Evolutionary conservation across 495 filamentous ascomycete species (phyloP), one percentile per base, ranked within the genome.

Genomic region (Penicillium soppii): DNA sequence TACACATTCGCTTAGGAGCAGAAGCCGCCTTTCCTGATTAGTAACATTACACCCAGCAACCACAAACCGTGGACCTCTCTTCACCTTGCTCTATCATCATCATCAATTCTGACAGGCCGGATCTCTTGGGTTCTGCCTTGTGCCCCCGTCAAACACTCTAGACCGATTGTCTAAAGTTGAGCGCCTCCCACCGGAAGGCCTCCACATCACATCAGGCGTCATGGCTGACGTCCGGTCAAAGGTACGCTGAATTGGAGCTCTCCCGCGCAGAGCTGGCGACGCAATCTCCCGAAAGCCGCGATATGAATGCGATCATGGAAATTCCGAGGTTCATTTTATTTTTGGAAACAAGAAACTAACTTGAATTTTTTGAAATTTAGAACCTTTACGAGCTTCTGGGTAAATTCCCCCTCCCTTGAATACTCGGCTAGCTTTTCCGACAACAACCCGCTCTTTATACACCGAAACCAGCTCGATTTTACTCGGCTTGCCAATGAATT

Each of bases 371-470:
- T 37, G 1, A 2, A 17, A 23, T 42, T 61, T 52, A 75, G 90
- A 95, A 95, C 79, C 79, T 83, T 54, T 95, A 84, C 80, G 89
- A 89, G 80, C 80, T 90, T 76, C 89, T 95, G 77, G 89, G 90
- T 94, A 87, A 67, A 66, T 62, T 56, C 63, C 58, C 66, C 63
- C 54, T 59, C 57, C 61, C 50, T 65, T 52, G 56, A 54, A 55
- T 59, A 58, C 21, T 41, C 46, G 45, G 37, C 44, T 38, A 41
- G 47, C 47, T 44, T 55, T 49, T 53, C 50, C 44, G 46, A 37
- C 46, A 29, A 32, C 22, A 45, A 65, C 54, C 58, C 56, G 55
- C 42, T 48, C 47, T 4, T 6, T 22, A 40, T 19, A 36, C 22
- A 41, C 43, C 47, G 22, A 44, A 10, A 23, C 16, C 21, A 16